Base-by-base conservation (phyloP, 2,329 filamentous ascomycete species). In the Cladorrhinum sp. region DNA sequence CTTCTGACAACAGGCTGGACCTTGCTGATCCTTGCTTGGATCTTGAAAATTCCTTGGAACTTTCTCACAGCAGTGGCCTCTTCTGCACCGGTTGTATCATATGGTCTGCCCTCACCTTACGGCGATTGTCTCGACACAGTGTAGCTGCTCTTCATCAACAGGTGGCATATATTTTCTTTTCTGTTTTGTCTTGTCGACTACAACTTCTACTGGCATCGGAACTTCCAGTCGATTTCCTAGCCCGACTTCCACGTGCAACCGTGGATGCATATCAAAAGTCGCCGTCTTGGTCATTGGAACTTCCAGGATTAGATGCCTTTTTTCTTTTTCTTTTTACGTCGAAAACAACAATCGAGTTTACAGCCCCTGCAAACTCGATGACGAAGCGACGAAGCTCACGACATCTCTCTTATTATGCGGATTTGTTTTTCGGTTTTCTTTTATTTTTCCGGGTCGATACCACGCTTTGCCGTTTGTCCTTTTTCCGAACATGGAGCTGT, bases 311-410 rank as follows among this genome's bases (percentile, higher is more conserved):
- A 18, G 42, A 46, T 18, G 42, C n/a, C 42, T 14, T 21, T 20
- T 46, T 18, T 46, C 18, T 46, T 46, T 20, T 8, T 20, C n/a
- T 46, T 65, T 46, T 52, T 59, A 30, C 7, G 33, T 36, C n/a
- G 42, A 46, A 46, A 46, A 46, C 16, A 46, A 18, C 6, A 20
- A 46, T 20, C n/a, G 42, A 46, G 3, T 18, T 46, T 20, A 36
- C 42, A 46, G 42, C n/a, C n/a, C 50, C 20, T 46, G 30, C n/a
- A n/a, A n/a, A 23, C 12, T 10, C 23, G 48, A 26, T 58, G 18
- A 58, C 49, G 56, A 53, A 58, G 55, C 30, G 42, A 58, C 56
- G 56, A 58, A 33, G 28, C 33, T 36, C 48, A 49, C 42, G 39
- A 58, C 28, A 28, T 52, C 60, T 54, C 48, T 20, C 26, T 48